Conservation (phyloP, 1,284 basidiomycete genomes). For the Cryptococcus jaspeensis region DNA sequence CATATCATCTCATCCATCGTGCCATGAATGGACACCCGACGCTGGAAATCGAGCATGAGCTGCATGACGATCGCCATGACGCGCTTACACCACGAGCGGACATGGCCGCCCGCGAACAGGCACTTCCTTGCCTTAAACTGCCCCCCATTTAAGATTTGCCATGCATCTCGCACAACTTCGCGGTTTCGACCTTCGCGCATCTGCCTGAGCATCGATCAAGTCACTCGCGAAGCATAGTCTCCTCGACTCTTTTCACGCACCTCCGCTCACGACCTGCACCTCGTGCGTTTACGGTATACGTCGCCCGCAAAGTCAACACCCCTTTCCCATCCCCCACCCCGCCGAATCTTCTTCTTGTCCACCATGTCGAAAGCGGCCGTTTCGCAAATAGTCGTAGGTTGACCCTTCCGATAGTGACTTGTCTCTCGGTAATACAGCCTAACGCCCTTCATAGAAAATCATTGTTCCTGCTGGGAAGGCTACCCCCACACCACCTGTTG, state of each 20-base stretch:
- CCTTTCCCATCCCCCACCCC: too few species aligned
- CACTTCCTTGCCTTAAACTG: background rate
- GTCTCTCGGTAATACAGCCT: too few species aligned
- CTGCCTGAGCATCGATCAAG: too few species aligned
- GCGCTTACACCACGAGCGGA: background rate
- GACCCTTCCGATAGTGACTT: background rate
- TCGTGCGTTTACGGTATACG: too few species aligned
- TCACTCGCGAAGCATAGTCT: too few species aligned
- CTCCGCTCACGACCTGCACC: too few species aligned
- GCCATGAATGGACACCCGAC: background rate
- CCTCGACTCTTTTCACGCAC: too few species aligned
- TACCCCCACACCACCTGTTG: constrained; percentile 92
- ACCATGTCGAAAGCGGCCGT: constrained; percentile 12
- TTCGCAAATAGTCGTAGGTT: constrained; percentile 18
- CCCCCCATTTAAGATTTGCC: constrained; percentile 2
- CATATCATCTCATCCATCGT: background rate
- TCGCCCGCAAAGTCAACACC: too few species aligned
- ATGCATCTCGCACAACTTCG: too few species aligned
- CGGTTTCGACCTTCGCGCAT: too few species aligned
- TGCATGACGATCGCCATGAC: background rate
- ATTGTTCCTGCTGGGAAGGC: constrained; percentile 93
- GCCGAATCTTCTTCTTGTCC: background rate
- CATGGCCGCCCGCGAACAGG: background rate
- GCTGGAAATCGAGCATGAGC: background rate
- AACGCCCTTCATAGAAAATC: constrained; percentile 61